phyloP scores from a whole-genome alignment of 805 yeast genomes.

The Cyberlindnera maclurae region DNA sequence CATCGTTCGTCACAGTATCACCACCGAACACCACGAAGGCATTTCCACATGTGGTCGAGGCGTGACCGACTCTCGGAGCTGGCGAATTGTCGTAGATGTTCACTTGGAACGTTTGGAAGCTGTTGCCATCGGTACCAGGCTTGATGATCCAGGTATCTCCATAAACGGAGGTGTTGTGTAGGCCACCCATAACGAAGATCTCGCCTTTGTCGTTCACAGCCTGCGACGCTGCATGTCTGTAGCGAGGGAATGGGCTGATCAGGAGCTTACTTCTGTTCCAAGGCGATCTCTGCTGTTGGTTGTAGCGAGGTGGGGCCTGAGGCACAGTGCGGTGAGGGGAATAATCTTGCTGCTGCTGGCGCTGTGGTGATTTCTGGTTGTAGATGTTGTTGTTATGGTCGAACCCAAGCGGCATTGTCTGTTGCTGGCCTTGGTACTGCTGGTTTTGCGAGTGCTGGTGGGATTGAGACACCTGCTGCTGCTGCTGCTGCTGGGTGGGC shows the following conservation, averaged over 20 bases:
- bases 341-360: constrained; percentile 9
- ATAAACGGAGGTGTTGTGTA: constrained; percentile 84
- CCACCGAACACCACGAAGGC: constrained; percentile 96
- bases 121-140: constrained; percentile 30
- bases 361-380: constrained; percentile 19
- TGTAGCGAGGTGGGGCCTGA: constrained; percentile 21
- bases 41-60: constrained; percentile 85
- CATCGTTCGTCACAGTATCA: constrained; percentile 77
- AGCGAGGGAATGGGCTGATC: constrained; percentile 88
- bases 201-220: constrained; percentile 74
- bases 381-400: constrained; percentile 21
- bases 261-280: constrained; percentile 61
- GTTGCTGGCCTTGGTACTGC: constrained; percentile 3
- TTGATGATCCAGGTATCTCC: constrained; percentile 93
- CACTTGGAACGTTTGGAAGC: constrained; percentile 41
- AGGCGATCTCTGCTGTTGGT: constrained; percentile 33
- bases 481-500: constrained; percentile 9
- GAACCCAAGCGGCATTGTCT: constrained; percentile 5
- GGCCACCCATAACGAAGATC: constrained; percentile 88
- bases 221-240: constrained; percentile 83
- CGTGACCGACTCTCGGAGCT: constrained; percentile 95
- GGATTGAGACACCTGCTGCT: constrained; percentile 5
- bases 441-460: constrained; percentile 1
- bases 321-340: neutral
- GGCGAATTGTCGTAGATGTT: constrained; percentile 77